A percentile compares a stretch with the other conserved stretches of the same genome.
phyloP scores from a whole-genome alignment of 148 eudicot species.

The Hydrangea macrophylla region DNA sequence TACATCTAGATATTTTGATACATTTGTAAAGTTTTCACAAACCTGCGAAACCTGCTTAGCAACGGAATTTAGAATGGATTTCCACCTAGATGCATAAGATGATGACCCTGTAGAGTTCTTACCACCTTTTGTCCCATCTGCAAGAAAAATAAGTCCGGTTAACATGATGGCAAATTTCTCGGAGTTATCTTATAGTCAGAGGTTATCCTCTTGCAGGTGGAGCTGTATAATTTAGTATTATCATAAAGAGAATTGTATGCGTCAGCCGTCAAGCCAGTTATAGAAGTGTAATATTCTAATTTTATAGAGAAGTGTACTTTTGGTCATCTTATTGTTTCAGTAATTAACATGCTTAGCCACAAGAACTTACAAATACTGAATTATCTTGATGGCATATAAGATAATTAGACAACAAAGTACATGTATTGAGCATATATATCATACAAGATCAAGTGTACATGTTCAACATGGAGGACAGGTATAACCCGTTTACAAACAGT shows the following conservation, averaged over 20 bases:
- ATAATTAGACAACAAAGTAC: too few relatives aligned
- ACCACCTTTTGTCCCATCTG: constrained; percentile 51
- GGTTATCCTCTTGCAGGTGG: background rate
- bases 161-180: background rate
- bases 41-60: constrained; percentile 96
- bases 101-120: constrained; percentile 35
- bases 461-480: too few relatives aligned
- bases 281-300: background rate
- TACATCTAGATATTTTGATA: too few relatives aligned
- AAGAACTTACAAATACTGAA: too few relatives aligned
- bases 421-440: too few relatives aligned
- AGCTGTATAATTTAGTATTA: background rate
- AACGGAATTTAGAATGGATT: constrained; percentile 64
- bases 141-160: constrained; percentile 10
- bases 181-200: background rate
- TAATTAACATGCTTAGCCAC: background rate
- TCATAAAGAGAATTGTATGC: too few relatives aligned
- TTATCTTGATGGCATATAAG: too few relatives aligned
- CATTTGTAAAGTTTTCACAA: constrained; percentile 29
- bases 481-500: too few relatives aligned
- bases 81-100: constrained; percentile 70
- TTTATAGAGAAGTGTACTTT: background rate
- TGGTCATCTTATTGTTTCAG: background rate
- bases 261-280: background rate
- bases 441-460: too few relatives aligned